Percentiles rank a stretch among this genome's conserved stretches.
Conservation (phyloP, 768 basidiomycete species). For the Phylloporus sp. region DNA sequence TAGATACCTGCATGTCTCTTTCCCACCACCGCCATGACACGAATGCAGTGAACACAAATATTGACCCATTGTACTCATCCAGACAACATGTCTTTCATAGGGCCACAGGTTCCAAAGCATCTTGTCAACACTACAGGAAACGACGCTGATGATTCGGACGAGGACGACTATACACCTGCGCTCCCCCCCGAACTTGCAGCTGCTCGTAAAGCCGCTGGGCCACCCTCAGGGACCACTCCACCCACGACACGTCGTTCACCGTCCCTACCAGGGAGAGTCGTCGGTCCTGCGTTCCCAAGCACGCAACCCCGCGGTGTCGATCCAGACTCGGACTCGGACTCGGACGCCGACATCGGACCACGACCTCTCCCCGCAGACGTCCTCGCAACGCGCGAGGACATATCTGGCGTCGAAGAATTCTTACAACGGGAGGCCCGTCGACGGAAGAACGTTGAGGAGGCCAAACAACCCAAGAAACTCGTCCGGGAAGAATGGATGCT, state of each 20-base stretch:
- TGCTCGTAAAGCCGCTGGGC: conserved; percentile 32
- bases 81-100: conserved; percentile 45
- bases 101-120: conserved; percentile 53
- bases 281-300: conserved; percentile 53
- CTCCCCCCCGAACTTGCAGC: conserved; percentile 68
- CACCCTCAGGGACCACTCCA: conserved; percentile 20
- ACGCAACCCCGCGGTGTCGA: conserved; percentile 27
- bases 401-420: conserved; percentile 75
- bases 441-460: conserved; percentile 72
- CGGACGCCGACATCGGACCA: conserved; percentile 83
- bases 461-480: conserved; percentile 66
- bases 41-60: too few species aligned
- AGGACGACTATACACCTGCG: conserved; percentile 66
- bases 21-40: too few species aligned
- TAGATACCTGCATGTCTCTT: not conserved
- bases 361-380: conserved; percentile 55
- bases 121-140: conserved; percentile 30
- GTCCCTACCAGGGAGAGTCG: conserved; percentile 29
- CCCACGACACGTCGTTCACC: conserved; percentile 21
- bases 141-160: conserved; percentile 35
- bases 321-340: conserved; percentile 45
- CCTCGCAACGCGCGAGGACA: conserved; percentile 38
- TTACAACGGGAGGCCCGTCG: conserved; percentile 79
- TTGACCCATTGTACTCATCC: too few species aligned
- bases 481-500: conserved; percentile 98